A percentile compares a stretch with the other conserved stretches of the same genome.
These are phyloP conservation scores for Hygrocybe coccinea DNA, from an alignment of 768 basidiomycete genomes.

Conservation along the genomic window DNA sequence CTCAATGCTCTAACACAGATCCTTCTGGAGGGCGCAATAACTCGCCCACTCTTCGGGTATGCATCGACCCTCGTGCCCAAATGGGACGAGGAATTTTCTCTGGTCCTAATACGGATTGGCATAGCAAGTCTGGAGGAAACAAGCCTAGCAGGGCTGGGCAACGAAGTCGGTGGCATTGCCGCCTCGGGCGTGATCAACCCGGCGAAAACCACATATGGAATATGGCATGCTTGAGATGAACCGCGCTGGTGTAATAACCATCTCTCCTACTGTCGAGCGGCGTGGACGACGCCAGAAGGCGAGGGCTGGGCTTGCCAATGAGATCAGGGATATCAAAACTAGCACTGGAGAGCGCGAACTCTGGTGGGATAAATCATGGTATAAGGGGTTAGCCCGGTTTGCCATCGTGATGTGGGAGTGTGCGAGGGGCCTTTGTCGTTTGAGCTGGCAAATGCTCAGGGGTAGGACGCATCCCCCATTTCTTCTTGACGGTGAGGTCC, in stretches of 20 bases:
- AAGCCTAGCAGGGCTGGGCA: conserved; percentile 63
- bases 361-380: conserved; percentile 39
- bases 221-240: conserved; percentile 33
- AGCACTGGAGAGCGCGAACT: conserved; percentile 25
- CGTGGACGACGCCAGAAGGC: conserved; percentile 14
- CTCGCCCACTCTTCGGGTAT: conserved; percentile 56
- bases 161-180: conserved; percentile 59
- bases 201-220: background rate
- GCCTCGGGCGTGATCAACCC: conserved; percentile 5
- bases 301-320: conserved; percentile 45
- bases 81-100: conserved; percentile 68
- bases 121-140: conserved; percentile 75
- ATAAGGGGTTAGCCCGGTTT: conserved; percentile 36
- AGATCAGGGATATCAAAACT: conserved; percentile 36
- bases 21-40: conserved; percentile 53
- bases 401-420: conserved; percentile 6
- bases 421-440: conserved; percentile 1
- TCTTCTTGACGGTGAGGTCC: conserved; percentile 9
- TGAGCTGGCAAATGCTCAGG: conserved; percentile 10
- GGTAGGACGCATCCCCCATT: background rate
- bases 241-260: conserved; percentile 26
- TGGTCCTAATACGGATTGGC: conserved; percentile 65
- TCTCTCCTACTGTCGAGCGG: conserved; percentile 20
- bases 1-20: conserved; percentile 66
- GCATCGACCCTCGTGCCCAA: conserved; percentile 25